These are phyloP conservation scores for Dothideomycetes sp. DNA, from an alignment of 2,329 filamentous ascomycete genomes.

Conservation along the genomic window DNA sequence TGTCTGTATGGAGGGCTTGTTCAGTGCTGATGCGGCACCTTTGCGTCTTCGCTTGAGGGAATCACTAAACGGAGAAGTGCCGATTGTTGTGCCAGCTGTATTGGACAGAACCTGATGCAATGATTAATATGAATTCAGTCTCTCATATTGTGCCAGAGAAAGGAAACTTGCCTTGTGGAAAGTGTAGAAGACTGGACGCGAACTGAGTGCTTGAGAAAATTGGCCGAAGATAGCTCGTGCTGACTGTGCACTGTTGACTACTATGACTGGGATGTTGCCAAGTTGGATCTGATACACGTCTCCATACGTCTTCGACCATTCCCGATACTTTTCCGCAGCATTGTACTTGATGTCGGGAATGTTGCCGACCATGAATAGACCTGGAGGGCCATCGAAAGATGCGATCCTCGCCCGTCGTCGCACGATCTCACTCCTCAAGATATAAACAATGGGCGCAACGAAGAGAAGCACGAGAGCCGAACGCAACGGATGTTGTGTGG, in stretches of 20 bases:
- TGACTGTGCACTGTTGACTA: conserved; percentile 31
- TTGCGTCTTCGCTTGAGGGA: conserved; percentile 54
- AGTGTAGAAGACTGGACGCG: conserved; percentile 33
- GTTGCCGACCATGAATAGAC: conserved; percentile 30
- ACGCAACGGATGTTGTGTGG: conserved; percentile 8
- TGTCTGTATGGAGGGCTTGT: conserved; percentile 51
- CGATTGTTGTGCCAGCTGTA: conserved; percentile 56
- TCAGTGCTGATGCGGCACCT: conserved; percentile 53
- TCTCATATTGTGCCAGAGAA: background rate
- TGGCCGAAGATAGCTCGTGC: conserved; percentile 31
- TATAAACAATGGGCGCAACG: conserved; percentile 22
- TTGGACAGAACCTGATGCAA: conserved; percentile 45
- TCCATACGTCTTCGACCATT: conserved; percentile 30
- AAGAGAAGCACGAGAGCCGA: conserved; percentile 12
- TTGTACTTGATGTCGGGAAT: conserved; percentile 32
- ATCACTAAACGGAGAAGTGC: conserved; percentile 56
- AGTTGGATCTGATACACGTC: conserved; percentile 36
- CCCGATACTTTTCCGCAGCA: conserved; percentile 30
- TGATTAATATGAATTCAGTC: conserved; percentile 5
- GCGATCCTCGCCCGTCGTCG: conserved; percentile 25
- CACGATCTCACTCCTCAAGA: conserved; percentile 26
- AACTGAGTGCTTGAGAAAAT: conserved; percentile 30
- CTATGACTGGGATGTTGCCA: conserved; percentile 32
- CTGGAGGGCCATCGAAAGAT: conserved; percentile 26
- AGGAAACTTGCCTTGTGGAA: conserved; percentile 37